These are phyloP conservation scores for Dujonia santamariae DNA, from an alignment of 1,139 yeast species.

Conservation along the genomic window DNA sequence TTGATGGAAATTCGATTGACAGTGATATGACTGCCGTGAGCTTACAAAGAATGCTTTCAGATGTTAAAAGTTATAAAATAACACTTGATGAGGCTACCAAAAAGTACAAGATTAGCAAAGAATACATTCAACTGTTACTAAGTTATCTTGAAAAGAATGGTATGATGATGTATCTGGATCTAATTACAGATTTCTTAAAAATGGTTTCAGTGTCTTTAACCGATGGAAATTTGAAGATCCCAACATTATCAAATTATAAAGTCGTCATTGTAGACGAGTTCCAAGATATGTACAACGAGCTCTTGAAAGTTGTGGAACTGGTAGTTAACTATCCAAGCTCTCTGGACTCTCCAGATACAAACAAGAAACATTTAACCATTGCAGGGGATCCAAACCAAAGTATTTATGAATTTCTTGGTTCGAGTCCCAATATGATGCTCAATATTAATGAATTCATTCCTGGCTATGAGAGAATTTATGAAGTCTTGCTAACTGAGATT, in stretches of 20 bases:
- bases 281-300: constrained; percentile 63
- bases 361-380: constrained; percentile 48
- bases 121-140: constrained; percentile 19
- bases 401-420: constrained; percentile 64
- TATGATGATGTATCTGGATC: constrained; percentile 35
- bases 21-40: constrained; percentile 25
- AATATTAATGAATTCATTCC: constrained; percentile 24
- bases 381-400: constrained; percentile 78
- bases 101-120: constrained; percentile 20
- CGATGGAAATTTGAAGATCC: constrained; percentile 14
- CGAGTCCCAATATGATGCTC: constrained; percentile 33
- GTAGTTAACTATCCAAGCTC: constrained; percentile 33
- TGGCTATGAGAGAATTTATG: constrained; percentile 17
- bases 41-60: constrained; percentile 31
- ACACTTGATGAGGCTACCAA: constrained; percentile 22
- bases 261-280: constrained; percentile 68
- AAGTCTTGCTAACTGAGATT: constrained; percentile 41
- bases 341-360: not conserved
- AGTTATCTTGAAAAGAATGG: constrained; percentile 27
- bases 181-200: constrained; percentile 28
- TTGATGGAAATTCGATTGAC: constrained; percentile 21
- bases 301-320: constrained; percentile 42
- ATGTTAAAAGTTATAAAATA: constrained; percentile 28
- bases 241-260: constrained; percentile 23
- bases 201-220: constrained; percentile 19